Evolutionary conservation across 2,329 filamentous ascomycete species (phyloP), one percentile per base, ranked within the genome.

Genomic region (Venturia pyrina): DNA sequence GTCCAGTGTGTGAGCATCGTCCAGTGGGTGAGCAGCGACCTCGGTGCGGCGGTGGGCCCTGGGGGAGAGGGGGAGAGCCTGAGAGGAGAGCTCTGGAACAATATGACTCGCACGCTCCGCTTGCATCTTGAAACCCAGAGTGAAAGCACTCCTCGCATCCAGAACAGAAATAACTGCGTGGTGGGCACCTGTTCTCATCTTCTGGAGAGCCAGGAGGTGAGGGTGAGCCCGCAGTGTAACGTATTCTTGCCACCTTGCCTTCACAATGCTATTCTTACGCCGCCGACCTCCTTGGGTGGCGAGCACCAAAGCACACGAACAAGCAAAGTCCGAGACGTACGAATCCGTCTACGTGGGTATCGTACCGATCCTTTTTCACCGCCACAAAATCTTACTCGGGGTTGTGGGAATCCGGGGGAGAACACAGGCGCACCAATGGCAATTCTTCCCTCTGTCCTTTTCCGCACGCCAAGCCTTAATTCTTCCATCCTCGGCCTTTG

Each of bases 351-450:
- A 7, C 28, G 53, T 34, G 53, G 53, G 32, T 57, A 37, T 32
- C 32, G 32, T 57, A n/a, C n/a, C n/a, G n/a, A n/a, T 21, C 28
- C 37, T 53, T 59, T 59, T 59, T 37, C 53, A 37, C 53, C 53
- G 32, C 53, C 53, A 59, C 28, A n/a, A 8, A 21, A 59, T 34
- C 32, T n/a, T n/a, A n/a, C n/a, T n/a, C n/a, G n/a, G n/a, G n/a
- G n/a, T n/a, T n/a, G n/a, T n/a, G n/a, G n/a, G 53, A 57, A 59
- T 59, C 53, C 19, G 53, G 53, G 53, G 53, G 28, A 56, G 50
- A 34, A 7, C 28, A 59, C 32, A 59, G 28, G 32, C 28, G 17
- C 28, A 34, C 32, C 53, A 59, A 59, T 59, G 21, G 48, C 48
- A 28, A 53, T 24, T 53, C 48, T 28, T 53, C 48, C 53, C 32